phyloP scores from a whole-genome alignment of 2,329 filamentous ascomycete species.

The Daldinia sp. region DNA sequence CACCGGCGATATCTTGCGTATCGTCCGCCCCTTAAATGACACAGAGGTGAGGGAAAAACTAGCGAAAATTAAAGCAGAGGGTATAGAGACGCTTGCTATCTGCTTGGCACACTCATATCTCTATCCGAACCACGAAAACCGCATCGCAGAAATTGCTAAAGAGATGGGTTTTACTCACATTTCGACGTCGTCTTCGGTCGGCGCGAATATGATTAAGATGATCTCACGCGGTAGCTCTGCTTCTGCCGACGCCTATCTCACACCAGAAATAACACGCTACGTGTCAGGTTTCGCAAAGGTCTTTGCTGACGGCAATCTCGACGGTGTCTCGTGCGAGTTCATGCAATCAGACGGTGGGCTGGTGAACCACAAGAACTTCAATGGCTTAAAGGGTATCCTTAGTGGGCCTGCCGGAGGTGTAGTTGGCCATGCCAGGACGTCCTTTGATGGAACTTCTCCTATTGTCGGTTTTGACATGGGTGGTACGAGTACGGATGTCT shows the following conservation, averaged over 20 bases:
- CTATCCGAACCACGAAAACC: slow-evolving; percentile 72
- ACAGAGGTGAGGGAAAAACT: slow-evolving; percentile 24
- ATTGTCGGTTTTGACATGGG: slow-evolving; percentile 84
- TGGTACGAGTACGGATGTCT: slow-evolving; percentile 63
- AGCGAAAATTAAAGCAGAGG: slow-evolving; percentile 27
- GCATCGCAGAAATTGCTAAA: slow-evolving; percentile 70
- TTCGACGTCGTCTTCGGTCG: slow-evolving; percentile 41
- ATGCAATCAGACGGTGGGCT: slow-evolving; percentile 58
- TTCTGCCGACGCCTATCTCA: slow-evolving; percentile 45
- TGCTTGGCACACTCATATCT: slow-evolving; percentile 73
- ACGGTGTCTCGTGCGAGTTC: slow-evolving; percentile 49
- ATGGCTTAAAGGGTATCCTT: slow-evolving; percentile 76
- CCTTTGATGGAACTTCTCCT: slow-evolving; percentile 74
- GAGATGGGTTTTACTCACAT: slow-evolving; percentile 42
- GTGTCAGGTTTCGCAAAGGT: slow-evolving; percentile 40
- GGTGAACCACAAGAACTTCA: slow-evolving; percentile 71
- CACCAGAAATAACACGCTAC: slow-evolving; percentile 41
- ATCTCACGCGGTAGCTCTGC: slow-evolving; percentile 42
- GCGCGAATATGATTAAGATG: slow-evolving; percentile 44
- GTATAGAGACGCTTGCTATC: slow-evolving; percentile 34
- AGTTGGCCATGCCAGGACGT: slow-evolving; percentile 80
- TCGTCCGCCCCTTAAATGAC: slow-evolving; percentile 38
- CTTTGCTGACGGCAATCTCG: slow-evolving; percentile 37
- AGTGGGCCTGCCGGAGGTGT: slow-evolving; percentile 83
- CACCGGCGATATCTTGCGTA: slow-evolving; percentile 41